phyloP scores from a whole-genome alignment of 116 monocot species.

The Trichopus zeylanicus region DNA sequence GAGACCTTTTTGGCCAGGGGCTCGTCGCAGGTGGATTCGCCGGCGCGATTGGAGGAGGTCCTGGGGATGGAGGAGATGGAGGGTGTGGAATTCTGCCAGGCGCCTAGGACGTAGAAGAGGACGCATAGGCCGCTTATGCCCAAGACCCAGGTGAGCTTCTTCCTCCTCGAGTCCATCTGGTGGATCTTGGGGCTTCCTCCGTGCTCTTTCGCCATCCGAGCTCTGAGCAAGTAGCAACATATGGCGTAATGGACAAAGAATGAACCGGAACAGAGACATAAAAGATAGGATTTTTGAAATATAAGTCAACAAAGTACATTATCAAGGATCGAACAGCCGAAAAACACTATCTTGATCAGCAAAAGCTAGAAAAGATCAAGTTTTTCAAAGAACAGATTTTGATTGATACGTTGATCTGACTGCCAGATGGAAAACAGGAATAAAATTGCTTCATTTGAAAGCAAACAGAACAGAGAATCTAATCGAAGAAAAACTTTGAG shows the following conservation, averaged over 20 bases:
- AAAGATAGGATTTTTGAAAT: too few species aligned
- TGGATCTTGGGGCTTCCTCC: slow-evolving; percentile 58
- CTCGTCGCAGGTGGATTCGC: too few species aligned
- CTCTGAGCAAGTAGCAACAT: too few species aligned
- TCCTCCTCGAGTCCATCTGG: slow-evolving; percentile 33
- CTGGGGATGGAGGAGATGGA: slow-evolving; percentile 8
- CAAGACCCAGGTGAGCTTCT: slow-evolving; percentile 33
- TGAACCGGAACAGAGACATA: too few species aligned
- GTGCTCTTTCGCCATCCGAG: slow-evolving; percentile 61
- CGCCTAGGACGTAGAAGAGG: slow-evolving; percentile 78
- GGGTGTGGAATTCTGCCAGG: slow-evolving; percentile 39
- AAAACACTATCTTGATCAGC: background rate
- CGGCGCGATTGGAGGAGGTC: background rate
- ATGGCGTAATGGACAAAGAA: too few species aligned
- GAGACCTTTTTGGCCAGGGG: too few species aligned
- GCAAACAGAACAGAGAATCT: too few species aligned
- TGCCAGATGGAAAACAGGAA: background rate
- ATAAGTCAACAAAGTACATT: too few species aligned
- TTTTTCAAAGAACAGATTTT: background rate
- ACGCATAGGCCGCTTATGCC: slow-evolving; percentile 57
- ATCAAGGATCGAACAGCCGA: too few species aligned
- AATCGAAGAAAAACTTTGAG: too few species aligned
- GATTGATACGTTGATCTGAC: too few species aligned
- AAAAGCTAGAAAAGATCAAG: background rate
- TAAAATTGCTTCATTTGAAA: too few species aligned